Evolutionary conservation across 2,329 filamentous ascomycete genomes (phyloP).

Genomic region (Proliferodiscus dingleyae): DNA sequence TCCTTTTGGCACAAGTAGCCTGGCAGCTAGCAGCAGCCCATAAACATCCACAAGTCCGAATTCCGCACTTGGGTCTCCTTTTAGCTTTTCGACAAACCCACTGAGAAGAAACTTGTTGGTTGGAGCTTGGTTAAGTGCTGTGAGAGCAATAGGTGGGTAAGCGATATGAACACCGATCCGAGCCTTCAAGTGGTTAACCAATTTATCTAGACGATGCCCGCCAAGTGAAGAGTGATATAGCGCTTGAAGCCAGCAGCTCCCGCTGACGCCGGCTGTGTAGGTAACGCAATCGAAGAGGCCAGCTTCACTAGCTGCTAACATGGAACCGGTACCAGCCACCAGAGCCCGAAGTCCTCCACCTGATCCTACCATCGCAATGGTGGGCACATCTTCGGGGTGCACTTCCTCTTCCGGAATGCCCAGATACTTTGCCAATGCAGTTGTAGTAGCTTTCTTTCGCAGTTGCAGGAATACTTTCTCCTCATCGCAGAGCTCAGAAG

Average conservation of each 20-base stretch:
- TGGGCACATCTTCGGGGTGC: slow-evolving; percentile 88
- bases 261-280: slow-evolving; percentile 92
- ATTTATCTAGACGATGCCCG: slow-evolving; percentile 57
- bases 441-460: slow-evolving; percentile 62
- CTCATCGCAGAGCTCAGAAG: slow-evolving; percentile 73
- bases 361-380: slow-evolving; percentile 90
- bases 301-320: slow-evolving; percentile 76
- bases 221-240: slow-evolving; percentile 80
- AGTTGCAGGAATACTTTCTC: slow-evolving; percentile 71
- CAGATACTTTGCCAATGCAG: slow-evolving; percentile 78
- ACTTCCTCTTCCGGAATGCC: slow-evolving; percentile 72
- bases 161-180: slow-evolving; percentile 86
- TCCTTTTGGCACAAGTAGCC: slow-evolving; percentile 80
- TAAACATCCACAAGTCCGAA: slow-evolving; percentile 94
- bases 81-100: slow-evolving; percentile 86
- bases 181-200: slow-evolving; percentile 82
- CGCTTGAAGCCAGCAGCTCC: slow-evolving; percentile 91
- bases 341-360: slow-evolving; percentile 87
- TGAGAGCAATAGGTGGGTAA: slow-evolving; percentile 79
- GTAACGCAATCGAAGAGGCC: slow-evolving; percentile 92
- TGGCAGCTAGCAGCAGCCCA: slow-evolving; percentile 76
- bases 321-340: slow-evolving; percentile 84
- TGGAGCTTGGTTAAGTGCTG: slow-evolving; percentile 77
- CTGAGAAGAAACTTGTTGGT: slow-evolving; percentile 89
- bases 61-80: slow-evolving; percentile 71